phyloP scores from a whole-genome alignment of 78 protist species.

The Pelomyxa schiedti region DNA sequence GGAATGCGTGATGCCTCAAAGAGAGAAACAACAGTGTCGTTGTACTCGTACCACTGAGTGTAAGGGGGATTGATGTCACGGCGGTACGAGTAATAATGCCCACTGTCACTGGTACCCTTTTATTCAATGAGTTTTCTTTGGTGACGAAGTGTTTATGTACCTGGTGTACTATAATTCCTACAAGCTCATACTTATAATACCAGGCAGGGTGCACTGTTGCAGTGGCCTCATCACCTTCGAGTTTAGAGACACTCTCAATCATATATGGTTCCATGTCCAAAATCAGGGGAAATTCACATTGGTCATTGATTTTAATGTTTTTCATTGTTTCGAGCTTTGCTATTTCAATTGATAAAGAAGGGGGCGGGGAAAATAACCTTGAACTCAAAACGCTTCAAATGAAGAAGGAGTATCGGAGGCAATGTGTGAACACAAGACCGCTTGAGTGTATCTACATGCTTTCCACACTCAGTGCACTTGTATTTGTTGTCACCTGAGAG shows the following conservation, averaged over 20 bases:
- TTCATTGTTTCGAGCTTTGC: conserved; percentile 52
- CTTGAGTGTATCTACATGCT: conserved; percentile 45
- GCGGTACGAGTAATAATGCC: conserved; percentile 77
- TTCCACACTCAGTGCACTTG: conserved; percentile 47
- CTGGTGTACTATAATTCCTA: conserved; percentile 74
- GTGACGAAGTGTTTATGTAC: no score
- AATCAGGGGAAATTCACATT: conserved; percentile 57
- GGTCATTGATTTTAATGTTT: conserved; percentile 47
- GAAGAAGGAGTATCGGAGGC: conserved; percentile 42
- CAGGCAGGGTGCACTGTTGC: neutral
- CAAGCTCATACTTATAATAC: conserved; percentile 44
- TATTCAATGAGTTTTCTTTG: no score
- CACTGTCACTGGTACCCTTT: conserved; percentile 84
- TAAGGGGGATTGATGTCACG: conserved; percentile 23
- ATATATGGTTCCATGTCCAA: conserved; percentile 67
- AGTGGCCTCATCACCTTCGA: no score
- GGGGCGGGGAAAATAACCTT: no score
- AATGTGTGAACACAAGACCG: conserved; percentile 29
- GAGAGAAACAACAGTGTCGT: conserved; percentile 61
- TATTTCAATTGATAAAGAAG: no score
- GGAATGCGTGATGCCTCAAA: conserved; percentile 51
- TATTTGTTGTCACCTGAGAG: conserved; percentile 86
- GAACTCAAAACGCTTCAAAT: conserved; percentile 46
- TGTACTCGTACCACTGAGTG: conserved; percentile 63
- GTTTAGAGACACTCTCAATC: conserved; percentile 13